Evolutionary conservation across 2,329 filamentous ascomycete species (phyloP), one percentile per base, ranked within the genome.

Genomic region (Penicillium sp.): DNA sequence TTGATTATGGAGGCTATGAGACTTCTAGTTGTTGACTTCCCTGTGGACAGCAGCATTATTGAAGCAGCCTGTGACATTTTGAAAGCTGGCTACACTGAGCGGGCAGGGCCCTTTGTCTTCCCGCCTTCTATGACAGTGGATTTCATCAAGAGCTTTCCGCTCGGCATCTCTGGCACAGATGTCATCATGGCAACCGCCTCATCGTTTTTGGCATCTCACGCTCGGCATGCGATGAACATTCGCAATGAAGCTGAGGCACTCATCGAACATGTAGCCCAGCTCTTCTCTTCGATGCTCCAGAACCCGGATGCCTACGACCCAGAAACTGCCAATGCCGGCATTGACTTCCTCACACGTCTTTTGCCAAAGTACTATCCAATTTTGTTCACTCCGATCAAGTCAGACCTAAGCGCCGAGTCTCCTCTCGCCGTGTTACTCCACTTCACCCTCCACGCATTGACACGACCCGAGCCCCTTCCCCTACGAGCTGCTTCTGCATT

Each of bases 31-130:
- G 67, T 68, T 29, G 67, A 71, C 23, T 76, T 76, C 35, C 69
- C 71, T 7, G 61, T 70, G 30, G 75, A 77, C 47, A 67, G 67
- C 43, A 65, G 67, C n/a, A 73, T 78, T 9, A 72, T 78, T 18
- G 75, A 77, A 62, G 72, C 74, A 7, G 70, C 74, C 7, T 78
- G 76, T 58, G 75, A 78, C 46, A 73, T 79, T 18, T 60, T 79
- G 35, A 76, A 73, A 57, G 75, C 76, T 10, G 76, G 76, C 3
- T 78, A 74, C 54, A 77, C 76, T 4, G 76, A 79, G 54, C 66
- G 62, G 19, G 72, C 69, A 0, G 75, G 75, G 0, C 73, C 72
- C 10, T 78, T 74, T 53, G 75, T 78, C 18, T 75, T 78, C 51
- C 67, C 73, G 18, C 70, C 75, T 2, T 60, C 66, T n/a, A 60